phyloP scores from a whole-genome alignment of 1,284 basidiomycete genomes.

The Boletellus sp. region DNA sequence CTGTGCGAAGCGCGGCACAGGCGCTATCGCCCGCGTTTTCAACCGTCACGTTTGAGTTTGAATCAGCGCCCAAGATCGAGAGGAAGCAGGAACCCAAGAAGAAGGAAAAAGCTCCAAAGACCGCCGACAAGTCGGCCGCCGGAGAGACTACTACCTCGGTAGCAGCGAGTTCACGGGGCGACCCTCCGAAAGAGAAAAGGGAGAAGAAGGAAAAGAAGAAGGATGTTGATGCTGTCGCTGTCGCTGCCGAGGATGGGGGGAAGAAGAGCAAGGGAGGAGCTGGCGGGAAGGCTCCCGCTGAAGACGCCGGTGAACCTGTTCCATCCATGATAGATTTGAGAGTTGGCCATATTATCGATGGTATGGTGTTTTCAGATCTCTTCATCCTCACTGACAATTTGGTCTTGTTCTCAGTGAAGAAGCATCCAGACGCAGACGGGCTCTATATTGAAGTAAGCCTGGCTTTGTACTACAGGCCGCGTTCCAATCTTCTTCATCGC shows the following conservation, averaged over 20 bases:
- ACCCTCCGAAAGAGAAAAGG: constrained; percentile 40
- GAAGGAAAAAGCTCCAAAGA: constrained; percentile 72
- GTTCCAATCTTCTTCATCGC: constrained; percentile 2
- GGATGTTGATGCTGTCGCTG: constrained; percentile 51
- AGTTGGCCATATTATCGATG: constrained; percentile 86
- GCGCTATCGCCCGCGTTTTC: constrained; percentile 55
- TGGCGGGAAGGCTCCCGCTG: constrained; percentile 43
- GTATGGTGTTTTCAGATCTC: constrained; percentile 43
- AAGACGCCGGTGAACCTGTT: constrained; percentile 72
- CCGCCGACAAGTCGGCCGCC: constrained; percentile 32
- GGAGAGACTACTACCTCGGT: constrained; percentile 28
- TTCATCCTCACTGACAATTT: constrained; percentile 1
- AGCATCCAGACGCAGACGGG: constrained; percentile 92
- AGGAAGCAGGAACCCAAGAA: constrained; percentile 77
- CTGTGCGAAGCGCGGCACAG: constrained; percentile 55
- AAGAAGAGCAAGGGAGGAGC: constrained; percentile 44
- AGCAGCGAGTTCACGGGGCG: constrained; percentile 26
- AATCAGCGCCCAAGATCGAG: constrained; percentile 69
- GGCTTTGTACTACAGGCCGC: constrained; percentile 8
- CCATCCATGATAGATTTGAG: constrained; percentile 95
- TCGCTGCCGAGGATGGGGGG: constrained; percentile 42
- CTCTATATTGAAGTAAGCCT: constrained; percentile 77
- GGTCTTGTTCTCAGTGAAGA: constrained; percentile 60
- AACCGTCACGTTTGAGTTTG: constrained; percentile 67
- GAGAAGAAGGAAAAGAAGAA: constrained; percentile 49